phyloP scores from a whole-genome alignment of 75 land plant species.

The Selaginella tamariscina region DNA sequence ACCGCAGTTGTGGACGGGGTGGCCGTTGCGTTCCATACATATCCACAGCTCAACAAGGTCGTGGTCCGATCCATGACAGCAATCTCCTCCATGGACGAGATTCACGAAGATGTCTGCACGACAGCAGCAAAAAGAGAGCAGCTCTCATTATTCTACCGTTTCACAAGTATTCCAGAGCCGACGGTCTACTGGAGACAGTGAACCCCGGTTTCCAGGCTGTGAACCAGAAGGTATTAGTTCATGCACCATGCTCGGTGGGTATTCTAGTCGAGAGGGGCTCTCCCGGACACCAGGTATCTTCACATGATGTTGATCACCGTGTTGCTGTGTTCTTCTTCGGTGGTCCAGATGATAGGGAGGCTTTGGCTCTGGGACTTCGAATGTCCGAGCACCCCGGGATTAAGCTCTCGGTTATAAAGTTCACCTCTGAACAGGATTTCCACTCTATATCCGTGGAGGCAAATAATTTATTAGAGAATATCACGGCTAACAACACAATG shows the following conservation, averaged over 20 bases:
- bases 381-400: conserved; percentile 79
- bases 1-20: conserved; percentile 32
- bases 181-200: conserved; percentile 41
- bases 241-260: conserved; percentile 8
- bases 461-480: too few species aligned
- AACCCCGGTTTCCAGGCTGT: conserved; percentile 25
- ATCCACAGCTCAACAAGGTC: conserved; percentile 51
- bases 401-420: conserved; percentile 29
- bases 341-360: conserved; percentile 61
- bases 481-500: neutral
- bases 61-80: conserved; percentile 57
- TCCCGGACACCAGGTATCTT: neutral
- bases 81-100: conserved; percentile 47
- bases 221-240: neutral
- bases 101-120: conserved; percentile 75
- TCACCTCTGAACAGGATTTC: too few species aligned
- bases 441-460: too few species aligned
- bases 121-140: conserved; percentile 46
- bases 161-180: conserved; percentile 45
- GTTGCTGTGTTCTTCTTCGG: conserved; percentile 55
- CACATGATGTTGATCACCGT: neutral
- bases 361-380: conserved; percentile 46
- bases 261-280: neutral
- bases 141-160: conserved; percentile 57
- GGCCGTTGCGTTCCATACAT: conserved; percentile 59